Conservation (phyloP, 108 stramenopile species). For the Pseudonitzschia pungens region DNA sequence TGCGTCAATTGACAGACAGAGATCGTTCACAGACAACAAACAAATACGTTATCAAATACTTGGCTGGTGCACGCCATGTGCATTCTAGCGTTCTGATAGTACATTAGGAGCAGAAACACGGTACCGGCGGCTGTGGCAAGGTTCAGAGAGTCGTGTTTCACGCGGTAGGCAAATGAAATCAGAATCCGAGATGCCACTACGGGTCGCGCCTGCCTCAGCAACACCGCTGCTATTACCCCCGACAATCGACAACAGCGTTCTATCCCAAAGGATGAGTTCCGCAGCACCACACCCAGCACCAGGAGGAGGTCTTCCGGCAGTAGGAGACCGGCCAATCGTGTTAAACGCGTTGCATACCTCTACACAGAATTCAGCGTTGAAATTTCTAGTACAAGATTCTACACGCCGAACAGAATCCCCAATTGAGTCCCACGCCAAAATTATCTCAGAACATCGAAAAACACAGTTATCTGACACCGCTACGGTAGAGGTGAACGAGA, state of each 20-base stretch:
- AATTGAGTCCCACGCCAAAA: constrained; percentile 15
- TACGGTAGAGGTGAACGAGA: not conserved
- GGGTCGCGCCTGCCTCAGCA: constrained; percentile 10
- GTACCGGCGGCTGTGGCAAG: not conserved
- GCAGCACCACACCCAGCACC: not conserved
- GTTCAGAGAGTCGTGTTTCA: not conserved
- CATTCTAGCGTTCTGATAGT: constrained; percentile 6
- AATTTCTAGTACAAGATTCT: not conserved
- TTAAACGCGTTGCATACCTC: not conserved
- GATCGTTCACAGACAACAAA: not conserved
- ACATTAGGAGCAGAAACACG: constrained; percentile 12
- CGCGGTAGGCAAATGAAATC: constrained; percentile 9
- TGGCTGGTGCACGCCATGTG: constrained; percentile 9
- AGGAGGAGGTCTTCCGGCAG: not conserved
- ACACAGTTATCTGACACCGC: not conserved
- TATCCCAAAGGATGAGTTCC: not conserved
- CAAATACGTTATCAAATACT: not conserved
- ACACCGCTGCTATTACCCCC: constrained; percentile 2
- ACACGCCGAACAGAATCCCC: not conserved
- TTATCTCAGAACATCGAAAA: constrained; percentile 25
- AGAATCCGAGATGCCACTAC: constrained; percentile 6
- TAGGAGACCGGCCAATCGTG: constrained; percentile 10
- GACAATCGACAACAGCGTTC: not conserved
- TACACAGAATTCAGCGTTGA: constrained; percentile 5
- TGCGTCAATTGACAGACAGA: not conserved